Evolutionary conservation across 2,329 filamentous ascomycete species (phyloP).

Genomic region (Ophiostoma himal-ulmi): DNA sequence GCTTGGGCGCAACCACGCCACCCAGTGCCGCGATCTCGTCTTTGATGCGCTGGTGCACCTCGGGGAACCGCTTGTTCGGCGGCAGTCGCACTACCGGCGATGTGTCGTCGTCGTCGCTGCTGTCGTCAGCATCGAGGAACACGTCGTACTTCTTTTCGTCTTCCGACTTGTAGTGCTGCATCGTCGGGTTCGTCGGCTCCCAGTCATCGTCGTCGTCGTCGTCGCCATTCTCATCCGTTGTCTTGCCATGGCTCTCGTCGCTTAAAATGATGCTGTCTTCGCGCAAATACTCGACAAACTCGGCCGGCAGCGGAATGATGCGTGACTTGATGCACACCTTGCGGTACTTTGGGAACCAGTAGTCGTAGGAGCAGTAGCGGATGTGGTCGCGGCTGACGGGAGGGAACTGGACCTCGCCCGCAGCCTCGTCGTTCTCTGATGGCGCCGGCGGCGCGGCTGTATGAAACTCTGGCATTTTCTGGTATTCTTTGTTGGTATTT

Average conservation of each 20-base stretch:
- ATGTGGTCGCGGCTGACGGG: constrained; percentile 82
- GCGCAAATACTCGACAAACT: constrained; percentile 80
- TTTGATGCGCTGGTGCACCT: constrained; percentile 71
- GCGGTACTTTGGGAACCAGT: constrained; percentile 78
- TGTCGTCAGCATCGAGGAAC: constrained; percentile 33
- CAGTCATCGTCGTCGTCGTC: constrained; percentile 52
- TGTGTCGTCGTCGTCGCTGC: constrained; percentile 47
- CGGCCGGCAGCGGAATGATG: constrained; percentile 67
- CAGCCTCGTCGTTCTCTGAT: constrained; percentile 13
- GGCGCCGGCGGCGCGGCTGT: constrained; percentile 14
- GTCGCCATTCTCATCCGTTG: constrained; percentile 40
- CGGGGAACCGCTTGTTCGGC: constrained; percentile 57
- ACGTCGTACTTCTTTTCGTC: constrained; percentile 35
- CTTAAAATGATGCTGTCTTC: constrained; percentile 90
- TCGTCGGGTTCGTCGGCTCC: constrained; percentile 37
- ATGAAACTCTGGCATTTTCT: constrained; percentile 32
- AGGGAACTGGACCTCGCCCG: constrained; percentile 59
- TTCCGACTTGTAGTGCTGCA: constrained; percentile 35
- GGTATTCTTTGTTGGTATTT: background rate
- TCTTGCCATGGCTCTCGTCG: constrained; percentile 48
- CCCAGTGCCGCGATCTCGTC: constrained; percentile 73
- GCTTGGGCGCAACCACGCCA: constrained; percentile 80
- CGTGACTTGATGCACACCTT: constrained; percentile 77
- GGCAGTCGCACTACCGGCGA: constrained; percentile 34
- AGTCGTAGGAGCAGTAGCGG: constrained; percentile 87